Evolutionary conservation across 2,329 filamentous ascomycete species (phyloP).

Genomic region (Claviceps sp.): DNA sequence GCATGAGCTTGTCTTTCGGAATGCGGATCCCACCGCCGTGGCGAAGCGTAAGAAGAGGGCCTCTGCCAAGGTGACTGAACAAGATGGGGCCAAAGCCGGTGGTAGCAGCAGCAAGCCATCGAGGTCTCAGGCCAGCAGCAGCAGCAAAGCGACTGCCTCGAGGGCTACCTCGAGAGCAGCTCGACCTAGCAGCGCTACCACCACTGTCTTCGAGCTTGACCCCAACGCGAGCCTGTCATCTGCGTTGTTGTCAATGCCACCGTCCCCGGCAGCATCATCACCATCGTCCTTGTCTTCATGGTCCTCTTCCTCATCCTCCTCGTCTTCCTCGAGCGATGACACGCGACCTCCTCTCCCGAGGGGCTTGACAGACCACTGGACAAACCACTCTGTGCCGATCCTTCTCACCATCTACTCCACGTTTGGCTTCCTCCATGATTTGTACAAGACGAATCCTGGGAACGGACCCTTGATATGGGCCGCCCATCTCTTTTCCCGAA

Average conservation of each 20-base stretch:
- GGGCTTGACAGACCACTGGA: constrained; percentile 24
- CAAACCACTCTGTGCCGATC: constrained; percentile 24
- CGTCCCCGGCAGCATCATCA: not conserved
- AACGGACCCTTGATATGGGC: constrained; percentile 25
- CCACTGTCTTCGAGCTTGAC: constrained; percentile 5
- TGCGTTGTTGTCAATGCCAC: not conserved
- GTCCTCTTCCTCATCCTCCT: not conserved
- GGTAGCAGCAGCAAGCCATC: not conserved
- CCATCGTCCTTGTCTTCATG: not conserved
- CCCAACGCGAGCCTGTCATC: not conserved
- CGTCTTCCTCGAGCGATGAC: not conserved
- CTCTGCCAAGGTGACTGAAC: constrained; percentile 3
- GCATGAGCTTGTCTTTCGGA: constrained; percentile 26
- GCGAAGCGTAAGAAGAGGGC: constrained; percentile 19
- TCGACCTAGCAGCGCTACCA: constrained; percentile 1
- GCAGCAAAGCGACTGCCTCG: not conserved
- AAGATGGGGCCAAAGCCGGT: not conserved
- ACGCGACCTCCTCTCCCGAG: constrained; percentile 8
- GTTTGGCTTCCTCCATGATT: constrained; percentile 20
- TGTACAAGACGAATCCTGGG: constrained; percentile 13
- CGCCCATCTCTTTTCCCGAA: constrained; percentile 26
- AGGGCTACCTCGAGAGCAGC: constrained; percentile 2
- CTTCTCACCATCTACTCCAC: constrained; percentile 24
- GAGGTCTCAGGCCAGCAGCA: not conserved
- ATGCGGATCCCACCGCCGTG: constrained; percentile 15